These are phyloP conservation scores for Amanita subjunquillea DNA, from an alignment of 768 basidiomycete genomes.

Conservation along the genomic window DNA sequence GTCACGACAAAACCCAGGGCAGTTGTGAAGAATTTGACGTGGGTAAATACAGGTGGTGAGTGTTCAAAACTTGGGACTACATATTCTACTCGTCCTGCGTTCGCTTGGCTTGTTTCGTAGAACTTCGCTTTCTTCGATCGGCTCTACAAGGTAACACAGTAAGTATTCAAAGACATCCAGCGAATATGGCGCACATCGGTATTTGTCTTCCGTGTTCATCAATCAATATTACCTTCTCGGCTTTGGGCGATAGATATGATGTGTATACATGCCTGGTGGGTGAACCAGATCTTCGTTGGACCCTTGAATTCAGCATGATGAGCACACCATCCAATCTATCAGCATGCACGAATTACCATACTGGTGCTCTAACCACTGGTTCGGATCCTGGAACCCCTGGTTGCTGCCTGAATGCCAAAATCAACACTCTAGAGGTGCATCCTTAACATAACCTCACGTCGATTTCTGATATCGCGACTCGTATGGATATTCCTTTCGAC, in stretches of 20 bases:
- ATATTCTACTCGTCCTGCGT: neutral
- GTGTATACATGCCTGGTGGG: constrained; percentile 5
- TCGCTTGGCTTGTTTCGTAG: neutral
- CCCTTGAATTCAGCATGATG: neutral
- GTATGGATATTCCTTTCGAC: constrained; percentile 3
- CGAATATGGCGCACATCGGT: constrained; percentile 6
- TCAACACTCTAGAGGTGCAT: neutral
- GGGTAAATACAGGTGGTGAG: neutral
- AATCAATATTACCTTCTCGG: constrained; percentile 11
- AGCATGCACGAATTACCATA: neutral
- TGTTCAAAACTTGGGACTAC: neutral
- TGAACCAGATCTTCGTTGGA: neutral
- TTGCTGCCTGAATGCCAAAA: neutral
- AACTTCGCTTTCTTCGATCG: constrained; percentile 1
- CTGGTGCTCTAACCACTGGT: neutral
- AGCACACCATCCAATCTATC: neutral
- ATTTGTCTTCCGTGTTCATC: constrained; percentile 12
- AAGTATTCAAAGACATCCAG: neutral
- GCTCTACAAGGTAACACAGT: neutral
- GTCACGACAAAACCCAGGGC: neutral
- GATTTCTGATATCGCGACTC: constrained; percentile 4
- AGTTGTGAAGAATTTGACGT: neutral
- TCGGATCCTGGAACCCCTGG: neutral
- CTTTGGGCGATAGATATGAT: constrained; percentile 4
- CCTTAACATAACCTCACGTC: neutral